phyloP scores from a whole-genome alignment of 208 protist species.

The Leishmania martiniquensis region DNA sequence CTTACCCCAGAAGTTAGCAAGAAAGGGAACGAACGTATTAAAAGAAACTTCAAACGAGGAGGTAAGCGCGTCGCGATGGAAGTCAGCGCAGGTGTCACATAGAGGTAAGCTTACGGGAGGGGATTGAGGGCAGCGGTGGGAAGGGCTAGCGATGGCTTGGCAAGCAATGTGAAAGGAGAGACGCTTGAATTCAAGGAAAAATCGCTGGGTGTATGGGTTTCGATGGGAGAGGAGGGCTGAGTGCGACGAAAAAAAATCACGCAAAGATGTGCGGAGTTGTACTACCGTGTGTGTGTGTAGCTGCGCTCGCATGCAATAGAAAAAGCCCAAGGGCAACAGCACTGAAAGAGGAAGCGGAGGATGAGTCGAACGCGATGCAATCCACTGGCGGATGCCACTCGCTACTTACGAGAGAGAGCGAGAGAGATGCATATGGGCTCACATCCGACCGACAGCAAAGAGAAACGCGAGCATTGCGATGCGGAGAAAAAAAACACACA shows the following conservation, averaged over 20 bases:
- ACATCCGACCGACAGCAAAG: no score
- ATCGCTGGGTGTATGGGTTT: not conserved
- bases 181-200: not conserved
- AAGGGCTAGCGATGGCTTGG: not conserved
- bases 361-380: no score
- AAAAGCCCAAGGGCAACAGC: not conserved
- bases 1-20: not conserved
- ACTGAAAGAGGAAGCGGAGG: not conserved
- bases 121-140: not conserved
- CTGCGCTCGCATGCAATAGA: not conserved
- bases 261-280: no score
- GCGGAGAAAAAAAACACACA: no score
- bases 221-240: not conserved
- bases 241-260: not conserved
- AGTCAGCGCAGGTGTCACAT: not conserved
- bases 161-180: no score
- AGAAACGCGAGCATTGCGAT: no score
- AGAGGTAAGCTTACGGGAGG: not conserved
- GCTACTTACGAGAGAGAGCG: no score
- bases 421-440: not conserved
- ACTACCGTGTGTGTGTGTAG: not conserved
- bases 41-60: not conserved
- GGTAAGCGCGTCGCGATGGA: not conserved
- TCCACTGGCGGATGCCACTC: no score
- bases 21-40: no score